phyloP scores from a whole-genome alignment of 148 eudicot genomes.

The Rhododendron ferrugineum region DNA sequence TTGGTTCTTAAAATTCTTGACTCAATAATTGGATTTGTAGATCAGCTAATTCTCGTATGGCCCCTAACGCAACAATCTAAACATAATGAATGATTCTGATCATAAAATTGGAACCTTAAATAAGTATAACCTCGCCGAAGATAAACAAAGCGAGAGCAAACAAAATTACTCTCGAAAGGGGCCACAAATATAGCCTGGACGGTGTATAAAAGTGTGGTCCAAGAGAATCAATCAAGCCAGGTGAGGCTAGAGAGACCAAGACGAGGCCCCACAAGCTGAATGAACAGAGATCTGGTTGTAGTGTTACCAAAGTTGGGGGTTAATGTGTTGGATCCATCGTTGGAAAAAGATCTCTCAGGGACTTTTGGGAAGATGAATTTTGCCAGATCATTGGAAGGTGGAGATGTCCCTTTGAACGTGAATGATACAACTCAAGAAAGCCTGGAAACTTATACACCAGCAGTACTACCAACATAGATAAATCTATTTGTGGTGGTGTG shows the following conservation, averaged over 20 bases:
- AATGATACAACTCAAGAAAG: neutral
- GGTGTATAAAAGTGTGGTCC: neutral
- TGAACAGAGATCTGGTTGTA: neutral
- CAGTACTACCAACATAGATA: neutral
- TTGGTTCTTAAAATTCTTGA: no score
- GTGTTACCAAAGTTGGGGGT: neutral
- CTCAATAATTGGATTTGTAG: neutral
- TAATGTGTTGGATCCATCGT: neutral
- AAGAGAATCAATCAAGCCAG: neutral
- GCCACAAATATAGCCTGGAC: no score
- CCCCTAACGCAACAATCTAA: neutral
- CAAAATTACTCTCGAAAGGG: no score
- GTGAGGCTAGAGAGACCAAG: neutral
- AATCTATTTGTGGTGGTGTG: neutral
- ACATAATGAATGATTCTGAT: no score
- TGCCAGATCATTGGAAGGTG: conserved; percentile 1
- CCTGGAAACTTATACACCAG: neutral
- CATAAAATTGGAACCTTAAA: no score
- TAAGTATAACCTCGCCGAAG: no score
- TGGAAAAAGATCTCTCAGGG: neutral
- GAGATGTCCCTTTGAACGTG: neutral
- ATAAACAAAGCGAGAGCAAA: no score
- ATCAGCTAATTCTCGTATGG: neutral
- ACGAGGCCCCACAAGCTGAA: neutral
- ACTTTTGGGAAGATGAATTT: neutral